Conservation (phyloP, 2,329 filamentous ascomycete genomes). For the Thielaviopsis populi region DNA sequence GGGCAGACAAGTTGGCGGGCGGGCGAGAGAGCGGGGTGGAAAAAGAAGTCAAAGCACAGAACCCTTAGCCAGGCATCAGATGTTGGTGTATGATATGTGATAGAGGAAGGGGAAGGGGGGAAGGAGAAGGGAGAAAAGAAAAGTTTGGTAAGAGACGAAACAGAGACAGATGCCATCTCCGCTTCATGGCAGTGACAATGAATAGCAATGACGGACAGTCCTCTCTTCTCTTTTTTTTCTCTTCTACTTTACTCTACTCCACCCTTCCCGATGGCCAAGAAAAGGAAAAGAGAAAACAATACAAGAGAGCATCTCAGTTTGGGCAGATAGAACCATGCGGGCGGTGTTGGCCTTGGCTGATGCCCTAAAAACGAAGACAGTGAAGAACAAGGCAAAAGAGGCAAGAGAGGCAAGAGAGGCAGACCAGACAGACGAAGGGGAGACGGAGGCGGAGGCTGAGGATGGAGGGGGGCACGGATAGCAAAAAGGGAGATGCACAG, state of each 20-base stretch:
- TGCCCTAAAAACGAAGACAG: neutral
- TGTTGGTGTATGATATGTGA: no score
- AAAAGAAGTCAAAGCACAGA: neutral
- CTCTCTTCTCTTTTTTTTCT: neutral
- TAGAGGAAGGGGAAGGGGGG: neutral
- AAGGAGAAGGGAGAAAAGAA: neutral
- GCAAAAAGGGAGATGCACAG: neutral
- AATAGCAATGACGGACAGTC: neutral
- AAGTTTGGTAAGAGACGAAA: neutral
- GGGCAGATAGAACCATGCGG: neutral
- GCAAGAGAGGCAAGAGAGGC: neutral
- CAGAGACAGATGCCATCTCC: neutral
- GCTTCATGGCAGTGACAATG: conserved; percentile 4
- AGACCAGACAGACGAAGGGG: neutral
- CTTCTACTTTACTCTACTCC: neutral
- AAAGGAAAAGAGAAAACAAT: conserved; percentile 5
- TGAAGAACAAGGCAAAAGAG: no score
- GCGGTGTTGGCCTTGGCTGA: neutral
- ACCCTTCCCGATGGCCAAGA: neutral
- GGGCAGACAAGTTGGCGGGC: neutral
- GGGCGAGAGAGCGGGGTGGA: neutral
- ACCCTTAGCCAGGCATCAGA: neutral
- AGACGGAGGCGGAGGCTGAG: no score
- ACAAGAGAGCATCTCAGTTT: neutral
- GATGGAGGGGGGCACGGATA: neutral